phyloP scores from a whole-genome alignment of 2,329 filamentous ascomycete species.

The Aspergillus fischeri region DNA sequence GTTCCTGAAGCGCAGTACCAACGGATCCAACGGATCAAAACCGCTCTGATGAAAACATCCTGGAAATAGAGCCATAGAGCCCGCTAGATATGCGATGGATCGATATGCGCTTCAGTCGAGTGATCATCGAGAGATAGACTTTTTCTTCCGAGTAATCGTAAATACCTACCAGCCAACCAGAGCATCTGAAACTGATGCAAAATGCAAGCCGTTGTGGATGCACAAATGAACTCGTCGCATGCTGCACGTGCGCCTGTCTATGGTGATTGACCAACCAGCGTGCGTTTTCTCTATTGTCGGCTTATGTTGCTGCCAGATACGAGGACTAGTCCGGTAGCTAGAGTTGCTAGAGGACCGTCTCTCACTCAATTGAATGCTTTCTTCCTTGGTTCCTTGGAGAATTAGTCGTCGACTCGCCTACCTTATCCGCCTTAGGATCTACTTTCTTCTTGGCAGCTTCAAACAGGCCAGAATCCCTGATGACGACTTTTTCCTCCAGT shows the following conservation, averaged over 20 bases:
- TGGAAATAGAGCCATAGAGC: no score
- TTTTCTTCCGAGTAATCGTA: neutral
- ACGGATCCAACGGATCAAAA: neutral
- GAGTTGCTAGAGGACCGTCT: no score
- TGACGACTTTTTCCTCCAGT: neutral
- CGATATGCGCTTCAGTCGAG: no score
- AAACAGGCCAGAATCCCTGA: neutral
- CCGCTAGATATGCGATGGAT: no score
- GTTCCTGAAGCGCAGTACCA: neutral
- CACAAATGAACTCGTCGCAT: conserved; percentile 18
- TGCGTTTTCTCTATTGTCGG: neutral
- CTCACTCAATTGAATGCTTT: no score
- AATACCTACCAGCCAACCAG: conserved; percentile 5
- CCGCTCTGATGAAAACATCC: neutral
- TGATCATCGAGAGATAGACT: neutral
- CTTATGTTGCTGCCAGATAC: no score
- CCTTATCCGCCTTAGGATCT: neutral
- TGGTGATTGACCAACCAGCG: neutral
- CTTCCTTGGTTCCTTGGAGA: neutral
- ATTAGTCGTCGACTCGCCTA: neutral
- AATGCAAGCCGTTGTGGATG: neutral
- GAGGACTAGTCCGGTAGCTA: no score
- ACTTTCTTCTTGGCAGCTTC: neutral
- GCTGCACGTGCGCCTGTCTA: conserved; percentile 12
- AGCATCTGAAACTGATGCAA: neutral